Percentiles rank a stretch among this genome's conserved stretches.
Conservation (phyloP, 768 basidiomycete genomes). For the Trametes villosa region DNA sequence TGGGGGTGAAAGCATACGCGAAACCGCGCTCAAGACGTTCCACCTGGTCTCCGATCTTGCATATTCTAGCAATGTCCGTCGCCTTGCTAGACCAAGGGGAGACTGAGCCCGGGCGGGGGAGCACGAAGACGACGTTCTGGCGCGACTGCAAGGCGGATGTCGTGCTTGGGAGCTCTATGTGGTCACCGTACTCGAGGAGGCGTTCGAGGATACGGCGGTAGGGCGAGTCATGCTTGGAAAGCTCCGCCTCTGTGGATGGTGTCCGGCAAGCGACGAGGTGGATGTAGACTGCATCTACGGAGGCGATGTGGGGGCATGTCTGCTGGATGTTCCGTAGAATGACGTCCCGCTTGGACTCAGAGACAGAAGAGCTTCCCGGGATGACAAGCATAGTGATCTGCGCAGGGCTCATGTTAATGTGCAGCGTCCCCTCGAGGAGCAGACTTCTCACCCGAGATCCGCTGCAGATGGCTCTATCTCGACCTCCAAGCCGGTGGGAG, state of each 20-base stretch:
- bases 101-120: slow-evolving; percentile 87
- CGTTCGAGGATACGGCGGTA: slow-evolving; percentile 61
- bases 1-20: slow-evolving; percentile 63
- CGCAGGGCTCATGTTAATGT: too few relatives aligned
- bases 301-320: slow-evolving; percentile 53
- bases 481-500: too few relatives aligned
- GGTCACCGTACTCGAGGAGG: slow-evolving; percentile 86
- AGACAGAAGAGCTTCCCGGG: slow-evolving; percentile 75
- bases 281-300: slow-evolving; percentile 83
- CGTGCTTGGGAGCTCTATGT: slow-evolving; percentile 56
- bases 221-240: slow-evolving; percentile 48
- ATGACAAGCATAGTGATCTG: slow-evolving; percentile 71
- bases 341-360: slow-evolving; percentile 67
- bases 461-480: too few relatives aligned
- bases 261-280: slow-evolving; percentile 79
- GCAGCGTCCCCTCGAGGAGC: too few relatives aligned
- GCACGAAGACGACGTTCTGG: slow-evolving; percentile 64
- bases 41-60: slow-evolving; percentile 73
- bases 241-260: slow-evolving; percentile 47
- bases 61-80: slow-evolving; percentile 90
- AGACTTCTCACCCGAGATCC: too few relatives aligned
- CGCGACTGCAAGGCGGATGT: slow-evolving; percentile 37
- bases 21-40: slow-evolving; percentile 87
- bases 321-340: slow-evolving; percentile 66
- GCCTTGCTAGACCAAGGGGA: slow-evolving; percentile 99